These are phyloP conservation scores for Phytophthora hibernalis DNA, from an alignment of 352 stramenopile species.

Conservation along the genomic window DNA sequence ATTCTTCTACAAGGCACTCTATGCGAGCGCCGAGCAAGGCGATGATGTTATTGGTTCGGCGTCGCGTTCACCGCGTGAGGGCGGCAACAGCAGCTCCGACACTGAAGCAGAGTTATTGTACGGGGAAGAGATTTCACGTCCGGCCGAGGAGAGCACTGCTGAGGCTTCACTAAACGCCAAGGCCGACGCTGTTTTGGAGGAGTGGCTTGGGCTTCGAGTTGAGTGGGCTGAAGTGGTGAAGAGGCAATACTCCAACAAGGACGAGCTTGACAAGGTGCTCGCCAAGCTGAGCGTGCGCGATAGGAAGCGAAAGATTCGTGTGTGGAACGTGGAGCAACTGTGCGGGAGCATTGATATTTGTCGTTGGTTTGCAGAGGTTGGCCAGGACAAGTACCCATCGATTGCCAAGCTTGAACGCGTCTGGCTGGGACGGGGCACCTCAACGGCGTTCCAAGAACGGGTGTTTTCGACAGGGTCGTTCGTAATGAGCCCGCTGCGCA, in stretches of 20 bases:
- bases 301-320: too few relatives aligned
- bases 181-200: too few relatives aligned
- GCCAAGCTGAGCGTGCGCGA: too few relatives aligned
- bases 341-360: not conserved
- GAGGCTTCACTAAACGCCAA: not conserved
- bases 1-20: not conserved
- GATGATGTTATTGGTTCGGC: not conserved
- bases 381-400: not conserved
- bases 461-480: too few relatives aligned
- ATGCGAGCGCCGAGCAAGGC: not conserved
- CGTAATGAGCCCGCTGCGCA: too few relatives aligned
- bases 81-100: not conserved
- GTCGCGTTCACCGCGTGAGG: not conserved
- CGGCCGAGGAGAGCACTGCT: not conserved
- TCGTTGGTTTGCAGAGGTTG: conserved; percentile 4
- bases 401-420: too few relatives aligned
- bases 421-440: too few relatives aligned
- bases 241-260: not conserved
- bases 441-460: too few relatives aligned
- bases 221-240: conserved; percentile 10
- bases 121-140: not conserved
- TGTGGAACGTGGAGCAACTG: conserved; percentile 9
- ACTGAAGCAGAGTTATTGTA: not conserved
- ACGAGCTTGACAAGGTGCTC: not conserved
- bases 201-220: too few relatives aligned